A percentile compares a stretch with the other conserved stretches of the same genome.
Evolutionary conservation across 495 filamentous ascomycete species (phyloP).

Genomic region (Entonaema liquescens): DNA sequence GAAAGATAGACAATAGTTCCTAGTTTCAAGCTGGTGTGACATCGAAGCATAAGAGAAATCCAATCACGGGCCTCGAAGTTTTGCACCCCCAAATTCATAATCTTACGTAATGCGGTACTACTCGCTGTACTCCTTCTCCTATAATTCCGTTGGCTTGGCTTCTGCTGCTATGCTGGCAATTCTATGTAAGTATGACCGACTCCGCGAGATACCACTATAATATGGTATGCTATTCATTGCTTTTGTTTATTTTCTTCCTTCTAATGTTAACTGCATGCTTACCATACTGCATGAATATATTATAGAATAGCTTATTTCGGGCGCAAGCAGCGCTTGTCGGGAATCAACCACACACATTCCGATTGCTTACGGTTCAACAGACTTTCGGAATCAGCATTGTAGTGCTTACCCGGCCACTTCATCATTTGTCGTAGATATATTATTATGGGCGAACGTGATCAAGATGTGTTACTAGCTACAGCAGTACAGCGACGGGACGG

Average conservation of each 20-base stretch:
- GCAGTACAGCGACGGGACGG: background rate
- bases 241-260: background rate
- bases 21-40: slow-evolving; percentile 13
- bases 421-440: background rate
- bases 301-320: slow-evolving; percentile 6
- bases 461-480: background rate
- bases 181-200: slow-evolving; percentile 19
- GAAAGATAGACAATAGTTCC: background rate
- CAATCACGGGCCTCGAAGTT: slow-evolving; percentile 14
- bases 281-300: slow-evolving; percentile 1
- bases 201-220: slow-evolving; percentile 27
- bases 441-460: background rate
- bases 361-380: background rate
- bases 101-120: slow-evolving; percentile 21
- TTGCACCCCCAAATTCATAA: slow-evolving; percentile 4
- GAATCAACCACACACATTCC: background rate
- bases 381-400: background rate
- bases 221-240: background rate
- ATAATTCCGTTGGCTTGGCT: slow-evolving; percentile 19
- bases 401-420: background rate
- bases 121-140: slow-evolving; percentile 1
- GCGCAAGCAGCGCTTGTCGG: slow-evolving; percentile 24
- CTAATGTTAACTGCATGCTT: background rate
- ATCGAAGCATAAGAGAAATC: slow-evolving; percentile 15
- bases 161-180: slow-evolving; percentile 6